Percentiles rank a stretch among this genome's conserved stretches.
These are phyloP conservation scores for Alternaria burnsii DNA, from an alignment of 2,329 filamentous ascomycete genomes.

Conservation along the genomic window DNA sequence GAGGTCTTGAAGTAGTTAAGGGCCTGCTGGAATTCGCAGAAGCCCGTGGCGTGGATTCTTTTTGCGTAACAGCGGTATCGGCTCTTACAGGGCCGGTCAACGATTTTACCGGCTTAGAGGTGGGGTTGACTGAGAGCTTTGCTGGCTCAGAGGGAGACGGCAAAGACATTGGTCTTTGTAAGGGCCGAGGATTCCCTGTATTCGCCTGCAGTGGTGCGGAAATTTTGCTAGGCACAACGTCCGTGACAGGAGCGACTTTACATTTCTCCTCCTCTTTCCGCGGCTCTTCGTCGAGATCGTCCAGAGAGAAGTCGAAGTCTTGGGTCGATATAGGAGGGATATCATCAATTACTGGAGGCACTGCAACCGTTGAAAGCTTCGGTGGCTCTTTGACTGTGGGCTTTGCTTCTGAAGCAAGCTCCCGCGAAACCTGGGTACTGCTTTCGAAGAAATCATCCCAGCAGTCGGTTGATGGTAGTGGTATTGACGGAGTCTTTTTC, in stretches of 20 bases:
- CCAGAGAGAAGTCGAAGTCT: conserved; percentile 52
- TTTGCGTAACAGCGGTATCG: not conserved
- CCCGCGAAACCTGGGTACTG: conserved; percentile 56
- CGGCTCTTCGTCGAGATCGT: conserved; percentile 50
- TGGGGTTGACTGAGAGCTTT: not conserved
- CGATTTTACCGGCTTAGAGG: not conserved
- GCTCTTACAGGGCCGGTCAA: not conserved
- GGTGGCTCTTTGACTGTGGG: too few relatives aligned
- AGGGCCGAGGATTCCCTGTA: not conserved
- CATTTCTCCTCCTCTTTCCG: not conserved
- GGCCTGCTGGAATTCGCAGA: conserved; percentile 5
- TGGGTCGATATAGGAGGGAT: conserved; percentile 49
- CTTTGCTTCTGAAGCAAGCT: conserved; percentile 41
- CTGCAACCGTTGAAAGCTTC: not conserved
- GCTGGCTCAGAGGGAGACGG: not conserved
- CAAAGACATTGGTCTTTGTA: not conserved
- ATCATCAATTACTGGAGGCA: conserved; percentile 2
- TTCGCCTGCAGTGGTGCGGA: not conserved
- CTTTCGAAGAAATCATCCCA: conserved; percentile 57
- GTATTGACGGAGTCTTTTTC: not conserved
- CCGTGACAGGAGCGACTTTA: not conserved
- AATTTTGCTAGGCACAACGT: not conserved
- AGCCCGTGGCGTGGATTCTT: not conserved
- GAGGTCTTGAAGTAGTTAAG: not conserved
- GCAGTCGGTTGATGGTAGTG: conserved; percentile 22